phyloP scores from a whole-genome alignment of 2,329 filamentous ascomycete species.

The Xylariaceae sp. region DNA sequence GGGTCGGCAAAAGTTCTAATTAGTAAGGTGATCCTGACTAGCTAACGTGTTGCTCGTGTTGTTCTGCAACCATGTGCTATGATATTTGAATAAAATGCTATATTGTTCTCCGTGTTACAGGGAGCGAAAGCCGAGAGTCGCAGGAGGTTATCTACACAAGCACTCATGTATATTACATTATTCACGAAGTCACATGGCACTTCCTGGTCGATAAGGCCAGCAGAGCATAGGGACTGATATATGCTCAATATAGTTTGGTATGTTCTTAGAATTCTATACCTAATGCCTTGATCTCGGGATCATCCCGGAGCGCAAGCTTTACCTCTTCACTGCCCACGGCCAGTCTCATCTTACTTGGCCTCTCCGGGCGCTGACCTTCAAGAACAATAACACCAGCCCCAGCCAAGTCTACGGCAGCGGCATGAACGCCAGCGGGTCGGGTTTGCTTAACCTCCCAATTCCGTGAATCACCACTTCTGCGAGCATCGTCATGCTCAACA shows the following conservation, averaged over 20 bases:
- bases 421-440: conserved; percentile 55
- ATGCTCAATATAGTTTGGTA: conserved; percentile 14
- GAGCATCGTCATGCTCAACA: conserved; percentile 4
- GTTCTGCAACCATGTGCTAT: too few relatives aligned
- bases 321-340: conserved; percentile 91
- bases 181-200: too few relatives aligned
- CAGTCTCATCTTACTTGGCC: conserved; percentile 85
- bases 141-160: not conserved
- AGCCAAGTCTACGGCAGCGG: conserved; percentile 80
- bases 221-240: not conserved
- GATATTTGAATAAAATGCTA: not conserved
- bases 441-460: conserved; percentile 28
- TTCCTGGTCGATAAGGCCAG: too few relatives aligned
- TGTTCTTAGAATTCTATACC: conserved; percentile 58
- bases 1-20: conserved; percentile 76
- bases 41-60: too few relatives aligned
- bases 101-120: not conserved
- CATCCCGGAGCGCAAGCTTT: conserved; percentile 83
- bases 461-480: conserved; percentile 40
- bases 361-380: conserved; percentile 79
- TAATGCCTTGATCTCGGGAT: conserved; percentile 82
- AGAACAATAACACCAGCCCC: conserved; percentile 88
- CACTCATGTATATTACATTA: conserved; percentile 11
- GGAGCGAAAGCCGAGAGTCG: too few relatives aligned
- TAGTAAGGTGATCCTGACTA: too few relatives aligned